Conservation (phyloP, 495 filamentous ascomycete genomes). For the Recurvomyces mirabilis region DNA sequence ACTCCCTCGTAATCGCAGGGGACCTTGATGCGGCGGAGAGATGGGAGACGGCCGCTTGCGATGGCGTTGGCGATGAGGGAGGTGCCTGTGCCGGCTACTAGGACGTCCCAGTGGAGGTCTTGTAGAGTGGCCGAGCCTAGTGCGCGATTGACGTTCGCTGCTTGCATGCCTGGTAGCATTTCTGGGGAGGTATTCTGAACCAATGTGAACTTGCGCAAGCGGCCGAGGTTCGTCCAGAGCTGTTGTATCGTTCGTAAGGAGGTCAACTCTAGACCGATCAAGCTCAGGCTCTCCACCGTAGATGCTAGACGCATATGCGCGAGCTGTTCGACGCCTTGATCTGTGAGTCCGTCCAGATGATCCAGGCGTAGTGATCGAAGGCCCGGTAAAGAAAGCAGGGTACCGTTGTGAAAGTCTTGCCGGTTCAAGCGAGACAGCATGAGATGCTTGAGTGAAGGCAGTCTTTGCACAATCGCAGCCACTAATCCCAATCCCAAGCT, state of each 20-base stretch:
- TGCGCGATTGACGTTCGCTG: slow-evolving; percentile 55
- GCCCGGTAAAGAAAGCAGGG: slow-evolving; percentile 57
- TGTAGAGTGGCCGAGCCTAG: slow-evolving; percentile 56
- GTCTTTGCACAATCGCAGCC: slow-evolving; percentile 51
- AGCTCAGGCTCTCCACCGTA: slow-evolving; percentile 21
- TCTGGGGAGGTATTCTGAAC: slow-evolving; percentile 57
- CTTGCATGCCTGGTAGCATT: slow-evolving; percentile 23
- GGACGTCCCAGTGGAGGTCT: slow-evolving; percentile 74
- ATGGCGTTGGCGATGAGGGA: slow-evolving; percentile 65
- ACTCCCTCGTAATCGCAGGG: slow-evolving; percentile 27
- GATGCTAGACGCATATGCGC: slow-evolving; percentile 29
- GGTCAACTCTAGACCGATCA: slow-evolving; percentile 79
- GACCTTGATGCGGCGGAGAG: slow-evolving; percentile 53
- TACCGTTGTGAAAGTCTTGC: slow-evolving; percentile 60
- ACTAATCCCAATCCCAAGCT: slow-evolving; percentile 46
- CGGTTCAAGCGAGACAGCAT: slow-evolving; percentile 62
- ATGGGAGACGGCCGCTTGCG: slow-evolving; percentile 55
- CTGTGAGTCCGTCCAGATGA: slow-evolving; percentile 65
- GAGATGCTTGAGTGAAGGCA: slow-evolving; percentile 62
- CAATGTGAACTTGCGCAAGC: slow-evolving; percentile 55
- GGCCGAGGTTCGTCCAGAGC: slow-evolving; percentile 54
- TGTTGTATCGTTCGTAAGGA: slow-evolving; percentile 76
- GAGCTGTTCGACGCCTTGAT: slow-evolving; percentile 62
- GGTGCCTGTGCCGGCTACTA: slow-evolving; percentile 47
- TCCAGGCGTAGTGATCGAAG: slow-evolving; percentile 66